Evolutionary conservation across 106 monocot genomes (phyloP).

Genomic region (Acorus calamus): DNA sequence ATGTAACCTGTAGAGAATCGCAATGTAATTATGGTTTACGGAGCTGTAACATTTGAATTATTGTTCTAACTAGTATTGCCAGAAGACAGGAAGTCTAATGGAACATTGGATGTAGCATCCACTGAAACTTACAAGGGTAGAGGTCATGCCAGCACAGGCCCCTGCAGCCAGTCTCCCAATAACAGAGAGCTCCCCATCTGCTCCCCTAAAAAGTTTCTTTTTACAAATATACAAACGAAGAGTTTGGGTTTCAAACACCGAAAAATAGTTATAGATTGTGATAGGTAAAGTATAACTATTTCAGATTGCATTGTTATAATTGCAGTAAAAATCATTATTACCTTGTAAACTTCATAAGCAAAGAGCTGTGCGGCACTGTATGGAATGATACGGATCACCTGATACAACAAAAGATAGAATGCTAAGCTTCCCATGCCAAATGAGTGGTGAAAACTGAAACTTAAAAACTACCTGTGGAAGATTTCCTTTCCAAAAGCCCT

Average conservation of each 20-base stretch:
- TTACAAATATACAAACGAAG: constrained; percentile 5
- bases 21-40: too few species aligned
- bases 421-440: neutral
- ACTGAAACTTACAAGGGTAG: constrained; percentile 69
- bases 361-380: constrained; percentile 96
- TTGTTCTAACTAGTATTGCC: too few species aligned
- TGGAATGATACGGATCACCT: constrained; percentile 94
- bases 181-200: constrained; percentile 78
- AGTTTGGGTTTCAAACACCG: too few species aligned
- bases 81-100: too few species aligned
- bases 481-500: constrained; percentile 97
- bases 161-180: constrained; percentile 84
- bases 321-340: constrained; percentile 3
- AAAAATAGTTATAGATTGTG: too few species aligned
- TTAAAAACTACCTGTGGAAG: constrained; percentile 61
- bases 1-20: constrained; percentile 55
- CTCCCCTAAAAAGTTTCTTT: constrained; percentile 73
- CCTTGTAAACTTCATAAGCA: constrained; percentile 96
- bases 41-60: too few species aligned
- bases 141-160: constrained; percentile 98
- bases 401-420: constrained; percentile 14
- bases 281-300: too few species aligned
- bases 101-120: neutral
- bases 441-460: too few species aligned
- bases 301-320: too few species aligned